These are phyloP conservation scores for Colletotrichum kahawae DNA, from an alignment of 2,329 filamentous ascomycete species.

Conservation along the genomic window DNA sequence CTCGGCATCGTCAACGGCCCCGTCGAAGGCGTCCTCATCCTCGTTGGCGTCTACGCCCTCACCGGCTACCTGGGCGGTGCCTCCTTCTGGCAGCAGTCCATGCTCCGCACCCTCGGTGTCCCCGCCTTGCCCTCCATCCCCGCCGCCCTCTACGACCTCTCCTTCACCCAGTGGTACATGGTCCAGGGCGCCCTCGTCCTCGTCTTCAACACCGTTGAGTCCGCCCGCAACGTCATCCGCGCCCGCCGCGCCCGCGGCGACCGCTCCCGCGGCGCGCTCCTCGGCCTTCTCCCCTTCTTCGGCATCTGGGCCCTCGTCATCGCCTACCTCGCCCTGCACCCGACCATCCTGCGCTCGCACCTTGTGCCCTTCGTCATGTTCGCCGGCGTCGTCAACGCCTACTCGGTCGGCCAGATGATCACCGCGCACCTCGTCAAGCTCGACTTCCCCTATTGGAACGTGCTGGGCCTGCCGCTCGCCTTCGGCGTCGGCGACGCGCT, in stretches of 20 bases:
- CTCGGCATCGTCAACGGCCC: constrained; percentile 92
- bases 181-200: constrained; percentile 83
- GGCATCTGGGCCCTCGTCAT: constrained; percentile 78
- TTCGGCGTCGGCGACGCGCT: constrained; percentile 82
- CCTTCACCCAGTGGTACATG: constrained; percentile 93
- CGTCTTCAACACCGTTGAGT: constrained; percentile 82
- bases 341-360: constrained; percentile 80
- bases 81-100: constrained; percentile 89
- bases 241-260: constrained; percentile 78
- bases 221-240: constrained; percentile 82
- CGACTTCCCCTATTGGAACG: constrained; percentile 88
- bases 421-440: constrained; percentile 89
- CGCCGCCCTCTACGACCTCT: constrained; percentile 73
- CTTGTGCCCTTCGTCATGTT: constrained; percentile 90
- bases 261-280: constrained; percentile 73
- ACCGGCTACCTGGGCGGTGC: constrained; percentile 87
- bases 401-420: constrained; percentile 95
- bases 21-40: constrained; percentile 89
- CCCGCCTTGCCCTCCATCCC: constrained; percentile 69
- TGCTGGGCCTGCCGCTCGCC: constrained; percentile 78
- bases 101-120: constrained; percentile 76
- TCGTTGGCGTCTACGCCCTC: constrained; percentile 80
- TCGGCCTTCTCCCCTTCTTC: constrained; percentile 84
- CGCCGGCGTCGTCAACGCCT: constrained; percentile 89
- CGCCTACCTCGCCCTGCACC: constrained; percentile 84